Conservation (phyloP, 176 grass and related monocot genomes). For the barley (Hordeum vulgare) region MorexV3_pseudomolecules_assembly NC_058521.1:154393800-154394299, state of each 20-base stretch:
- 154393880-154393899: conserved; percentile 66
- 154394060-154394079: conserved; percentile 87
- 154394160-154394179: conserved; percentile 60
- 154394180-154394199: conserved; percentile 49
- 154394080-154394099: conserved; percentile 69
- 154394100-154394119: conserved; percentile 53
- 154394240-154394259: conserved; percentile 53
- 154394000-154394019: too few species aligned
- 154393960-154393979: background rate
- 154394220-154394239: conserved; percentile 49
- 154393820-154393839: conserved; percentile 69
- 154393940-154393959: too few species aligned
- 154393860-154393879: conserved; percentile 51
- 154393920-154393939: conserved; percentile 44
- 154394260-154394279: conserved; percentile 63
- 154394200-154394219: conserved; percentile 66
- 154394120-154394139: conserved; percentile 67
- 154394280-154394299: conserved; percentile 71
- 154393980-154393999: background rate
- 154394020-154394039: conserved; percentile 58
- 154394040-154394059: conserved; percentile 59
- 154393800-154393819: conserved; percentile 63
- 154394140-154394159: conserved; percentile 80
- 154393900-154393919: conserved; percentile 37
- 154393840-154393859: conserved; percentile 70